Evolutionary conservation across 768 basidiomycete genomes (phyloP).

Genomic region (Obba rivulosa): DNA sequence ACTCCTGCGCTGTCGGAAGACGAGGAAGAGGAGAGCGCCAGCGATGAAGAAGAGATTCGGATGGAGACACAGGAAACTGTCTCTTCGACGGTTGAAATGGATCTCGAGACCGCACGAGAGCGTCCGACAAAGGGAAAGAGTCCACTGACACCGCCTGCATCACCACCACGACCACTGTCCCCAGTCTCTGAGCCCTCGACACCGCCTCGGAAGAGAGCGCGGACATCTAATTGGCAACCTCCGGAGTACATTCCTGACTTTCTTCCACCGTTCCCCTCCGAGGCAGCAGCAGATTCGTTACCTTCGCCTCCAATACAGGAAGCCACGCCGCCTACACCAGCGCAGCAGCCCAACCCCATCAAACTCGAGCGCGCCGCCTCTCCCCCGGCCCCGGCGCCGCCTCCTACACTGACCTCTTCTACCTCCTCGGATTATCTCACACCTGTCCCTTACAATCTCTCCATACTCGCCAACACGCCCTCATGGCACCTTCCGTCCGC

Average conservation of each 20-base stretch:
- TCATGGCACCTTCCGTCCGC: constrained; percentile 61
- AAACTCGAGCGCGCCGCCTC: constrained; percentile 31
- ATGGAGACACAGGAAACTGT: neutral
- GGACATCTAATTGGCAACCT: constrained; percentile 53
- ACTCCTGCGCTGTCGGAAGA: constrained; percentile 26
- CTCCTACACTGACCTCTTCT: constrained; percentile 38
- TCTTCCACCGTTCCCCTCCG: constrained; percentile 61
- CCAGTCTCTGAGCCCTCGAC: constrained; percentile 55
- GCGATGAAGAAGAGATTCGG: constrained; percentile 4
- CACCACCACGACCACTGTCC: constrained; percentile 46
- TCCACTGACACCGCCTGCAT: constrained; percentile 16
- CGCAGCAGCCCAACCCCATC: constrained; percentile 21
- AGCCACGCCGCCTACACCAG: constrained; percentile 24
- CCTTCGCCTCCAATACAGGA: constrained; percentile 31
- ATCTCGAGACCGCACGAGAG: constrained; percentile 2
- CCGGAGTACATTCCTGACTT: constrained; percentile 62
- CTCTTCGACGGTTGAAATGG: constrained; percentile 5
- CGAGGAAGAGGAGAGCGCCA: constrained; percentile 24
- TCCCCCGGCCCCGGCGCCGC: too few species aligned
- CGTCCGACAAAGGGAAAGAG: constrained; percentile 6
- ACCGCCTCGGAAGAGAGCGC: constrained; percentile 51
- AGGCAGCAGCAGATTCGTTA: constrained; percentile 24
- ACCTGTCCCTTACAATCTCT: constrained; percentile 70
- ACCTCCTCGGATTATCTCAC: constrained; percentile 57
- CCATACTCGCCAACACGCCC: constrained; percentile 56